Base-by-base conservation (phyloP, 2,329 filamentous ascomycete genomes). In the Neonectria ditissima region DNA sequence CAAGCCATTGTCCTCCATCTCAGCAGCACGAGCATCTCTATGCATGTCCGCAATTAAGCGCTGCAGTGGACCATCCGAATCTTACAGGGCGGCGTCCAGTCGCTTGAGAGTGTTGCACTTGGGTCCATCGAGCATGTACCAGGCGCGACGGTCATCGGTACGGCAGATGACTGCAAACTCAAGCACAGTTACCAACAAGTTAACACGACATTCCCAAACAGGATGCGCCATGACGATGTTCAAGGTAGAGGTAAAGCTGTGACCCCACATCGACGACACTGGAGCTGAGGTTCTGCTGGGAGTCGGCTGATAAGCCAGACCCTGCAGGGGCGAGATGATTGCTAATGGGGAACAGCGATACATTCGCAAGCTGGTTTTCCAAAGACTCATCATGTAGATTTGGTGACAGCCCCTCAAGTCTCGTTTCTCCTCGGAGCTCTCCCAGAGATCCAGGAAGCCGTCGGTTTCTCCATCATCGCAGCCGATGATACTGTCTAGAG, bases 101-200 rank as follows among this genome's bases (percentile, higher is more conserved):
- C 39, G 39, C n/a, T 43, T 20, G n/a, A 43, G 18, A 20, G 20
- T 13, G 20, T 4, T 10, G n/a, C 41, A 44, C 18, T 18, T 20
- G 20, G 20, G 9, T 13, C 2, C 20, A 13, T 11, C 18, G 1
- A 20, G 41, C 18, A 44, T 44, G 8, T 2, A 2, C 52, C 39
- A 55, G 4, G n/a, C 7, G 2, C 41, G 16, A 20, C 53, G 53
- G 7, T 55, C 53, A 10, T 55, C 53, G 4, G 44, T n/a, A 5
- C 53, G 53, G 14, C 53, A 55, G 41, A 47, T 45, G 26, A 55
- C 20, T 1, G 53, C 53, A 22, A 34, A 55, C 18, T 55, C 41
- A 8, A 55, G 16, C 16, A 20, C 26, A 16, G 20, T 30, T 1
- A 37, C 6, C 14, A 59, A 5, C 8, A 14, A 39, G 18, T 10